Conservation (phyloP, 495 filamentous ascomycete species). For the Penicillium pancosmium region DNA sequence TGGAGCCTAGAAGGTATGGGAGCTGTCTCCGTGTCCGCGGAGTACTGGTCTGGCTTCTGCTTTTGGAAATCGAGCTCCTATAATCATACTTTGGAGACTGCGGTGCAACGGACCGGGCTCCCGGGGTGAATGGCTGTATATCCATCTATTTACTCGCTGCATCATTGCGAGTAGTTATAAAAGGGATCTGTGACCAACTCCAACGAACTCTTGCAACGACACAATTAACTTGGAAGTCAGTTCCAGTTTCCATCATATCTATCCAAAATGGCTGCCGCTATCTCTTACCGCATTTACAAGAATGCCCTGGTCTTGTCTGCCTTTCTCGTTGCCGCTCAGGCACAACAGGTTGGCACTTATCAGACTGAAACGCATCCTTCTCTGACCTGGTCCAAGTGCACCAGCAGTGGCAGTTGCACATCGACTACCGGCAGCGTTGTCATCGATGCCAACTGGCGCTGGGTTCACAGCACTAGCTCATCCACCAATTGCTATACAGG, state of each 20-base stretch:
- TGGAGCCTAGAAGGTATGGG: constrained; percentile 10
- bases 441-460: constrained; percentile 68
- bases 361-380: constrained; percentile 61
- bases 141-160: not conserved
- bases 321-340: constrained; percentile 28
- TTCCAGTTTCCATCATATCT: not conserved
- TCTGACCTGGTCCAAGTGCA: constrained; percentile 60
- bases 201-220: constrained; percentile 2
- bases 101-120: constrained; percentile 24
- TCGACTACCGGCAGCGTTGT: constrained; percentile 55
- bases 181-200: not conserved
- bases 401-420: constrained; percentile 53
- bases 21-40: constrained; percentile 32
- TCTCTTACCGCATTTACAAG: constrained; percentile 29
- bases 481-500: constrained; percentile 69
- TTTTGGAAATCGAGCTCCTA: constrained; percentile 13
- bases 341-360: constrained; percentile 50
- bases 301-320: constrained; percentile 25
- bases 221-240: not conserved
- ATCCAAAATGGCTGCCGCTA: constrained; percentile 20
- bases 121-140: constrained; percentile 8
- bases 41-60: constrained; percentile 17
- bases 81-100: not conserved
- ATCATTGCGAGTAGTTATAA: constrained; percentile 11
- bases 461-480: constrained; percentile 54